phyloP scores from a whole-genome alignment of 2,329 filamentous ascomycete genomes.

The Aspergillus spinulosporus region DNA sequence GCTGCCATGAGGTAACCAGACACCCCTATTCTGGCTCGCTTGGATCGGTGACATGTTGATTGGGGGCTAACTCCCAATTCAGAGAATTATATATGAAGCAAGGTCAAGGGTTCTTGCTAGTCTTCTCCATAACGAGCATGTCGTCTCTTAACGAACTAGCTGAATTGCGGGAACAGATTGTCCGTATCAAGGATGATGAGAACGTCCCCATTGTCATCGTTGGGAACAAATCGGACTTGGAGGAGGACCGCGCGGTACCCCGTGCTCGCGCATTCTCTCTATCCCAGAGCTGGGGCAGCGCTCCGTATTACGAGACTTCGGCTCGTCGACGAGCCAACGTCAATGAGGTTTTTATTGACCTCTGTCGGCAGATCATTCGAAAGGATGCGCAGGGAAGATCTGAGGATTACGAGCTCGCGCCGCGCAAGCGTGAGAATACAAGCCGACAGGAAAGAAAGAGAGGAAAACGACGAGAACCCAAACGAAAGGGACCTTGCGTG shows the following conservation, averaged over 20 bases:
- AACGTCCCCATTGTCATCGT: slow-evolving; percentile 85
- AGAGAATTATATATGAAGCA: slow-evolving; percentile 91
- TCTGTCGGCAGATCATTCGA: slow-evolving; percentile 79
- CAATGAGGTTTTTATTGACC: slow-evolving; percentile 82
- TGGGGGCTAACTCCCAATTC: slow-evolving; percentile 14
- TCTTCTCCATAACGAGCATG: slow-evolving; percentile 85
- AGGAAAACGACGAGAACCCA: slow-evolving; percentile 31
- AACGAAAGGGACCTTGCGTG: slow-evolving; percentile 41
- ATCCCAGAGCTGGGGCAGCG: slow-evolving; percentile 81
- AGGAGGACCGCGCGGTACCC: slow-evolving; percentile 78
- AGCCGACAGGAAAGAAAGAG: slow-evolving; percentile 38
- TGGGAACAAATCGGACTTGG: slow-evolving; percentile 87
- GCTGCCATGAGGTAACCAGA: slow-evolving; percentile 58
- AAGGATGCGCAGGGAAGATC: slow-evolving; percentile 57
- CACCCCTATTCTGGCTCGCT: background rate
- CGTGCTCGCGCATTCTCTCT: slow-evolving; percentile 78
- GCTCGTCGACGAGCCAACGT: slow-evolving; percentile 82
- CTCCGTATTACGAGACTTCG: slow-evolving; percentile 88
- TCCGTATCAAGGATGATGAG: slow-evolving; percentile 86
- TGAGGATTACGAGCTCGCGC: slow-evolving; percentile 27
- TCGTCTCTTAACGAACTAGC: slow-evolving; percentile 81
- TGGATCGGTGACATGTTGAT: background rate
- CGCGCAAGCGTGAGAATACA: slow-evolving; percentile 38
- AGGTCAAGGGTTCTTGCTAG: slow-evolving; percentile 85
- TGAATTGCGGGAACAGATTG: slow-evolving; percentile 82